Evolutionary conservation across 768 basidiomycete genomes (phyloP), one percentile per base, ranked within the genome.

Genomic region (Lactarius deliciosus): DNA sequence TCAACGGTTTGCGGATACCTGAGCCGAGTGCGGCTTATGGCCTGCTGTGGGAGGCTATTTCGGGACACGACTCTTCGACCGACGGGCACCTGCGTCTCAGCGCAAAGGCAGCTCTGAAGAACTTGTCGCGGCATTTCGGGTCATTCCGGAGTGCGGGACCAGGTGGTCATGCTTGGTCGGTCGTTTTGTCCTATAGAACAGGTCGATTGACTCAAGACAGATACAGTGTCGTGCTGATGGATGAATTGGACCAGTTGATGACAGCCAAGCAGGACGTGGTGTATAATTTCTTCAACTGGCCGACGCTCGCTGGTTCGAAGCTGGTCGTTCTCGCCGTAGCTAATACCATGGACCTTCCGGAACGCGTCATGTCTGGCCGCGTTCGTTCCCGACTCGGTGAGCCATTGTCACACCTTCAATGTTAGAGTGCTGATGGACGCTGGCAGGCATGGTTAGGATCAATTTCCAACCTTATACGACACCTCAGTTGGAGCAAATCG

Each of bases 281-380:
- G 25, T 99, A 99, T 78, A 98, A 98, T 74, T 98, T 99, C 78
- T 98, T 98, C 83, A 98, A 99, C 75, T 99, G 97, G 96, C 97
- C 97, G 2, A 96, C 95, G 4, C 80, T 97, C 60, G 82, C 85
- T 0, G 88, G 87, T 22, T 95, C 94, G 65, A 92, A 91, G 75
- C 83, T 99, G 6, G 88, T 98, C 60, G 97, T 99, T 2, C 85
- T 99, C 60, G 96, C 97, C 0, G 95, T 99, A 1, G 97, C 97
- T 8, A 99, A 98, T 74, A 95, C 96, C 36, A 96, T 97, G 92
- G 96, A 98, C 73, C 82, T 98, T 62, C 97, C 97, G 0, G 96
- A 98, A 76, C 83, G 96, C 55, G 91, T 91, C 13, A 90, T 99
- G 86, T 89, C 83, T 3, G 94, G 94, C 0, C 88, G 96, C 64